Conservation (phyloP, 2,329 filamentous ascomycete genomes). For the Aspergillus aculeatus region DNA sequence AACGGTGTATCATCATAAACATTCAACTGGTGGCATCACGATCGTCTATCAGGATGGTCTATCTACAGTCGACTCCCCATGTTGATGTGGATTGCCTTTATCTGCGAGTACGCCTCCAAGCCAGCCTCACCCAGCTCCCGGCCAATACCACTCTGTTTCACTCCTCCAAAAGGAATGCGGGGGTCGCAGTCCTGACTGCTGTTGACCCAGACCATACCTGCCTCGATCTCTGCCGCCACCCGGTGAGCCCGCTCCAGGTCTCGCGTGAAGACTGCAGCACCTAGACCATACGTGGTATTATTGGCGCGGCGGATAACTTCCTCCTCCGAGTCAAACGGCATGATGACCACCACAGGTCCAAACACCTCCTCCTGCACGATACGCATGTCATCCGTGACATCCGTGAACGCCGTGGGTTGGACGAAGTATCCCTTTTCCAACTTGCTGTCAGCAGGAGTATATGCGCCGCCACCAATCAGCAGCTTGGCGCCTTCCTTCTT, state of each 20-base stretch:
- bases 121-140: conserved; percentile 47
- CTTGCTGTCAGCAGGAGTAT: conserved; percentile 30
- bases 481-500: conserved; percentile 43
- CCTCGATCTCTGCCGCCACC: conserved; percentile 44
- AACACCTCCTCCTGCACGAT: conserved; percentile 46
- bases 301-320: conserved; percentile 42
- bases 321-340: conserved; percentile 40
- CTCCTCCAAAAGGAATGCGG: conserved; percentile 44
- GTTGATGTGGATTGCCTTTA: conserved; percentile 44
- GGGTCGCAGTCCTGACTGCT: conserved; percentile 45
- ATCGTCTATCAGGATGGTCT: not conserved
- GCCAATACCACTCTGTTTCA: conserved; percentile 52
- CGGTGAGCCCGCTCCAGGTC: conserved; percentile 44
- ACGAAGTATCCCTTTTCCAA: conserved; percentile 43
- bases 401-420: conserved; percentile 40
- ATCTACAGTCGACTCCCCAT: conserved; percentile 34
- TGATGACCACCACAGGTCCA: conserved; percentile 44
- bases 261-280: conserved; percentile 43
- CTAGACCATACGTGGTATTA: conserved; percentile 44
- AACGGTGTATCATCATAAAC: not conserved
- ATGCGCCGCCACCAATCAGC: conserved; percentile 36
- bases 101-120: conserved; percentile 41
- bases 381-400: conserved; percentile 36
- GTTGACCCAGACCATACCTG: conserved; percentile 50
- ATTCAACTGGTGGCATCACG: not conserved